Percentiles rank a stretch among this genome's conserved stretches.
Conservation (phyloP, 108 stramenopile genomes). For the Discostella pseudostelligera region DNA sequence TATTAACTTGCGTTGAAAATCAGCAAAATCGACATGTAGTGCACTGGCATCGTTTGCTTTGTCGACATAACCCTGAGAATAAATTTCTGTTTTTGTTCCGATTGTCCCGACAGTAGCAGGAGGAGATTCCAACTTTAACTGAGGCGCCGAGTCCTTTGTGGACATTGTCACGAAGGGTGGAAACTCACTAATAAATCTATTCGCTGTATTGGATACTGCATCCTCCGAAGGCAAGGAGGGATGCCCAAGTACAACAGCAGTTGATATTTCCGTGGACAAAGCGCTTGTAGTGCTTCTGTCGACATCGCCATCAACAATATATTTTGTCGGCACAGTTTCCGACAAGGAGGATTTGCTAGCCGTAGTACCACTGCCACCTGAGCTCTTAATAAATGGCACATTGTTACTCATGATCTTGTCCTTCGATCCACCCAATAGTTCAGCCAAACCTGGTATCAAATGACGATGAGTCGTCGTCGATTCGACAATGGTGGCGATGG, state of each 20-base stretch:
- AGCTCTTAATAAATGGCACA: not conserved
- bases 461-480: constrained; percentile 7
- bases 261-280: not conserved
- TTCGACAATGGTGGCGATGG: constrained; percentile 13
- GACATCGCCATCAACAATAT: not conserved
- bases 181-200: constrained; percentile 52
- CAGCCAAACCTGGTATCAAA: constrained; percentile 22
- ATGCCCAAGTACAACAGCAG: constrained; percentile 5
- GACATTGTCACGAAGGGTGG: constrained; percentile 79
- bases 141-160: constrained; percentile 77
- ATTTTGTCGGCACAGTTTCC: not conserved
- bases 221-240: constrained; percentile 55
- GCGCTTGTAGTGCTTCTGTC: not conserved
- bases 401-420: not conserved
- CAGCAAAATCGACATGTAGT: not conserved
- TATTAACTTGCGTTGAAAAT: constrained; percentile 39
- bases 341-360: no score
- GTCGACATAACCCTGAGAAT: not conserved
- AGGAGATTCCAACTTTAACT: constrained; percentile 59
- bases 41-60: constrained; percentile 1
- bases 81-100: not conserved
- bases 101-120: not conserved
- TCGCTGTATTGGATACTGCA: constrained; percentile 54
- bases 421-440: not conserved
- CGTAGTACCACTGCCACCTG: no score